Base-by-base conservation (phyloP, 2,329 filamentous ascomycete genomes). In the Alternaria infectoria region DNA sequence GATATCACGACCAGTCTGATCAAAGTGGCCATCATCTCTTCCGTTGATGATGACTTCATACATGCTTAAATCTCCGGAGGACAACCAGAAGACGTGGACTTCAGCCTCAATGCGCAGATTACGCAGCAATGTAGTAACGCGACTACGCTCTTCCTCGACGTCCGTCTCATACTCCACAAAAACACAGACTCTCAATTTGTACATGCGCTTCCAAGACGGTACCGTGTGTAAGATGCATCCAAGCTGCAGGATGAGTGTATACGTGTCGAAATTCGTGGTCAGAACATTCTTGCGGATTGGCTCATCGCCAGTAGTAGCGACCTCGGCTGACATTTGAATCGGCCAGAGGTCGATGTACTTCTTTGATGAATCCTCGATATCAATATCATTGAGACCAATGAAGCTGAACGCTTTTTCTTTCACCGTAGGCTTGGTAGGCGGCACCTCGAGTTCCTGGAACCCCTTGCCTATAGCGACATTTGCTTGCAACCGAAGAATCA, bases 241-340 rank as follows among this genome's bases (percentile, higher is more conserved):
- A 10, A 96, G 85, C 71, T 96, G 93, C 4, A 96, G 83, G 62
- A 96, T 96, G n/a, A 96, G 83, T 0, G 93, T 88, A 86, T 93
- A 96, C 0, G 93, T 97, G 77, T 97, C 93, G 77, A 97, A 96
- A 69, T 97, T 97, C 0, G 92, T 96, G 0, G 93, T 96, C 58
- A 95, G 79, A 6, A 96, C 85, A 71, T 88, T 89, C 65, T 86
- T 82, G 63, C 85, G 86, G 11, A 68, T 69, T 4, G 71, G 69
- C 36, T 76, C 74, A 86, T 67, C 76, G 6, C 74, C 73, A 13
- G 67, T 89, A 1, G 90, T 84, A 1, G 88, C 87, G 32, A 96
- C 87, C 71, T 95, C 92, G 1, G 93, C 93, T 6, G 93, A 95
- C 92, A 97, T 97, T 69, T 97, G 93, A 57, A 97, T 96, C 0